Evolutionary conservation across 2,329 filamentous ascomycete genomes (phyloP).

Genomic region (Cordyceps farinosa): DNA sequence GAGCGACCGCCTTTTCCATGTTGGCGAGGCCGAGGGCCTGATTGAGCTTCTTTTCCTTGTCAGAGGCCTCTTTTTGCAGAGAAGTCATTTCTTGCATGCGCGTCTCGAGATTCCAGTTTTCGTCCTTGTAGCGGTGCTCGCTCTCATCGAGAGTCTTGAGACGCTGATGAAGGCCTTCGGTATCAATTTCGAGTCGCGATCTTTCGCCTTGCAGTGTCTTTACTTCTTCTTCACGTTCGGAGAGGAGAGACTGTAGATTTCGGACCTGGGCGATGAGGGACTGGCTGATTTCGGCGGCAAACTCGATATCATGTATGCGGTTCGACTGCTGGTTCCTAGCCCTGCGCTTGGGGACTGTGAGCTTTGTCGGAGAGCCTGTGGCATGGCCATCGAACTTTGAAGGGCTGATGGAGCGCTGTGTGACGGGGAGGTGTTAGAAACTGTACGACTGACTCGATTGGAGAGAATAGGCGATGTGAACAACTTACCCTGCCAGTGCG

Average conservation of each 20-base stretch:
- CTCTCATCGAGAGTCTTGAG: conserved; percentile 84
- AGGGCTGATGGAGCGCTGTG: conserved; percentile 65
- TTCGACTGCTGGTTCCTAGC: conserved; percentile 85
- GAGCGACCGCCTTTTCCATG: conserved; percentile 70
- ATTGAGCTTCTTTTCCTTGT: conserved; percentile 77
- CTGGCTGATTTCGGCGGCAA: conserved; percentile 96
- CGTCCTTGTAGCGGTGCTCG: conserved; percentile 94
- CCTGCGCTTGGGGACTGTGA: conserved; percentile 81
- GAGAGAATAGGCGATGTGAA: not conserved
- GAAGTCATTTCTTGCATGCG: conserved; percentile 80
- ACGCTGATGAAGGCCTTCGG: conserved; percentile 73
- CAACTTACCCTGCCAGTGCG: conserved; percentile 50
- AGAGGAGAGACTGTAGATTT: conserved; percentile 78
- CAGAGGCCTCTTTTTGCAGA: conserved; percentile 69
- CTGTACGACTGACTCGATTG: conserved; percentile 14
- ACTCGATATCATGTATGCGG: conserved; percentile 92
- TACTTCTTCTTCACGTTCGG: conserved; percentile 83
- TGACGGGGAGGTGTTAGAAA: conserved; percentile 15
- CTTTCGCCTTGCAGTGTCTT: conserved; percentile 72
- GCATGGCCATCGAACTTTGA: conserved; percentile 81
- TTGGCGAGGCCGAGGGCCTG: conserved; percentile 67
- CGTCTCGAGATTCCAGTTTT: conserved; percentile 96
- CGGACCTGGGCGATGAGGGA: conserved; percentile 92
- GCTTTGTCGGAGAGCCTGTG: conserved; percentile 82
- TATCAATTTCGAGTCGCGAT: conserved; percentile 76